Evolutionary conservation across 345 rosid genomes (phyloP).

Genomic region (Streptanthus diversifolius): DNA sequence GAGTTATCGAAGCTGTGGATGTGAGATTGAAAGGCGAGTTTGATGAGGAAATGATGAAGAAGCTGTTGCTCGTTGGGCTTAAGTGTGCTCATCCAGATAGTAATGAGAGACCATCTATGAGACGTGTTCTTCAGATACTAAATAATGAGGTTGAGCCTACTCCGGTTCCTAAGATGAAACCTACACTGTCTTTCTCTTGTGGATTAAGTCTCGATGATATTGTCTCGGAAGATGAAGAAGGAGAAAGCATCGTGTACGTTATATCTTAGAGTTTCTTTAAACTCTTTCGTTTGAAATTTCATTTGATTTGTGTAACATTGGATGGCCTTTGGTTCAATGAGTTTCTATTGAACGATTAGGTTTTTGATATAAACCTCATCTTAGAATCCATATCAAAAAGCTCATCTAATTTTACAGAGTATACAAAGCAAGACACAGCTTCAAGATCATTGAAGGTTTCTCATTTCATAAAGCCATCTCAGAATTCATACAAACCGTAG

Average conservation of each 20-base stretch:
- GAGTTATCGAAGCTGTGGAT: slow-evolving; percentile 73
- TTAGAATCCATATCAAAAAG: background rate
- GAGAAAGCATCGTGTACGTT: slow-evolving; percentile 32
- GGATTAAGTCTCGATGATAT: slow-evolving; percentile 72
- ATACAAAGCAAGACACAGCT: background rate
- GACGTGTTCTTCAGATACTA: slow-evolving; percentile 83
- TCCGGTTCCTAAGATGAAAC: slow-evolving; percentile 65
- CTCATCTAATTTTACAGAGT: background rate
- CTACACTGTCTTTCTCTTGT: slow-evolving; percentile 67
- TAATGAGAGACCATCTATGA: slow-evolving; percentile 68
- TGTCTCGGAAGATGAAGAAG: slow-evolving; percentile 68
- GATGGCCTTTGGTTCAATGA: slow-evolving; percentile 54
- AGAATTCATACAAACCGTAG: background rate
- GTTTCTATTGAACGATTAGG: slow-evolving; percentile 53
- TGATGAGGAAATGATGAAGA: slow-evolving; percentile 69
- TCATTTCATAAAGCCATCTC: background rate
- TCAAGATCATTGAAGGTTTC: background rate
- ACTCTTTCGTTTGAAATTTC: slow-evolving; percentile 5
- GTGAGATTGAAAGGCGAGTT: slow-evolving; percentile 58
- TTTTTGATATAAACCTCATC: slow-evolving; percentile 10
- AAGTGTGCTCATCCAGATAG: slow-evolving; percentile 86
- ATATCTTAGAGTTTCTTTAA: slow-evolving; percentile 11
- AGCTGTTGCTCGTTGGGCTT: slow-evolving; percentile 71
- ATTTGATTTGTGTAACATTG: slow-evolving; percentile 33
- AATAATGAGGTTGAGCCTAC: slow-evolving; percentile 57